Evolutionary conservation across 371 early-diverging fungal genomes (phyloP).

Genomic region (Zopfochytrium polystomum): DNA sequence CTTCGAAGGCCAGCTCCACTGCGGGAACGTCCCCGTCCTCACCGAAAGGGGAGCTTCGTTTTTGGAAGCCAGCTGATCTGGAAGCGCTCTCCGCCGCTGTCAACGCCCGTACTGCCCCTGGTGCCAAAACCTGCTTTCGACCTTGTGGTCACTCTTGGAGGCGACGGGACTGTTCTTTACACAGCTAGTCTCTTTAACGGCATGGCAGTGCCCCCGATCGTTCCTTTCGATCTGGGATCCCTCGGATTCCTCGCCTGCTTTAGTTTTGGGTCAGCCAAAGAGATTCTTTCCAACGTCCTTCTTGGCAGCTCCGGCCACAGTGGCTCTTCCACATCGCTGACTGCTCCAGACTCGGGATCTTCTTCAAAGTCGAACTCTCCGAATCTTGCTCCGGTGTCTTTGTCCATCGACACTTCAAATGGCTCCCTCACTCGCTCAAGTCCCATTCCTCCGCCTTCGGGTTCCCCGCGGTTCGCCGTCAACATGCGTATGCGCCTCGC

Average conservation of each 20-base stretch:
- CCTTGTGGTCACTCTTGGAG: conserved; percentile 85
- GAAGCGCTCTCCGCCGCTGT: neutral
- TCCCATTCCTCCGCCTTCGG: too few species aligned
- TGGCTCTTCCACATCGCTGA: too few species aligned
- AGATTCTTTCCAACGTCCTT: conserved; percentile 24
- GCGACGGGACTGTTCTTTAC: conserved; percentile 94
- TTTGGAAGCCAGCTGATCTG: neutral
- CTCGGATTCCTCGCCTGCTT: conserved; percentile 89
- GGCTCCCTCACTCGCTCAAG: too few species aligned
- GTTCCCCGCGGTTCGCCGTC: conserved; percentile 25
- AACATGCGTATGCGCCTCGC: conserved; percentile 46
- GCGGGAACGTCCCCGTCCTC: too few species aligned
- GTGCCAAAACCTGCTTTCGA: conserved; percentile 19
- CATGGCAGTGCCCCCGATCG: conserved; percentile 73
- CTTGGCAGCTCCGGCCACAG: neutral
- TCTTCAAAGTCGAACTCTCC: too few species aligned
- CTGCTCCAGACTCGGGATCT: too few species aligned
- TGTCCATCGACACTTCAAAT: too few species aligned
- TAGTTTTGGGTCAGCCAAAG: conserved; percentile 65
- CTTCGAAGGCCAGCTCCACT: too few species aligned
- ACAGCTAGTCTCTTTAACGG: conserved; percentile 74
- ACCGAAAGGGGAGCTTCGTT: neutral
- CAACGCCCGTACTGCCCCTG: neutral
- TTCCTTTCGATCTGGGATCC: conserved; percentile 75
- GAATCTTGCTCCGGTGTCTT: too few species aligned